phyloP scores from a whole-genome alignment of 2,329 filamentous ascomycete genomes.

The Pseudogymnoascus sp. region DNA sequence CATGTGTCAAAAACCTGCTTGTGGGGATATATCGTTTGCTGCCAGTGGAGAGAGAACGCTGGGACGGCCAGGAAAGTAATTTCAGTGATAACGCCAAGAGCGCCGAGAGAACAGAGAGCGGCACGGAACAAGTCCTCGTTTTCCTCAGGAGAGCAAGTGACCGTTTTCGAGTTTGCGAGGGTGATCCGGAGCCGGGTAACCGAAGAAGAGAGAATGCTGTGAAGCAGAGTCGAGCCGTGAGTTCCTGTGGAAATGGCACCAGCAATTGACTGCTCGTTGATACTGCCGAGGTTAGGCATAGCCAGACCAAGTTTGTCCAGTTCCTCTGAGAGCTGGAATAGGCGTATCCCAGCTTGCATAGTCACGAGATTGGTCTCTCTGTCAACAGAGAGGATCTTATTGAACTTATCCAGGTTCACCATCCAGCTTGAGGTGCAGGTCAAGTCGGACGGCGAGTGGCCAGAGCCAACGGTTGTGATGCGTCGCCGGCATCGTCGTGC shows the following conservation, averaged over 20 bases:
- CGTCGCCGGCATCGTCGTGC: constrained; percentile 75
- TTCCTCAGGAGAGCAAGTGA: constrained; percentile 58
- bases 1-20: constrained; percentile 62
- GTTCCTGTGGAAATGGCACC: constrained; percentile 91
- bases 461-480: constrained; percentile 79
- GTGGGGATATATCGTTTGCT: constrained; percentile 69
- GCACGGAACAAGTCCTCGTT: constrained; percentile 80
- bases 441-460: constrained; percentile 84
- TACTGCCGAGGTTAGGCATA: constrained; percentile 88
- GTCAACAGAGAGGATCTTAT: constrained; percentile 64
- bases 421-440: constrained; percentile 94
- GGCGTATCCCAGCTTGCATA: constrained; percentile 81
- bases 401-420: constrained; percentile 82
- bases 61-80: constrained; percentile 77
- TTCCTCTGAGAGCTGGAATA: constrained; percentile 65
- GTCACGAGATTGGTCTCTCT: constrained; percentile 57
- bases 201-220: constrained; percentile 78
- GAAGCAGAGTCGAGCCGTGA: constrained; percentile 77
- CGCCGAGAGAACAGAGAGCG: constrained; percentile 78
- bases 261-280: constrained; percentile 87
- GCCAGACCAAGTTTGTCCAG: constrained; percentile 72
- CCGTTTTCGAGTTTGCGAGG: constrained; percentile 68
- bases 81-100: constrained; percentile 84
- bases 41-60: constrained; percentile 79
- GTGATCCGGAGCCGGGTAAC: constrained; percentile 71